These are phyloP conservation scores for Xylaria sp. DNA, from an alignment of 2,329 filamentous ascomycete species.

Conservation along the genomic window DNA sequence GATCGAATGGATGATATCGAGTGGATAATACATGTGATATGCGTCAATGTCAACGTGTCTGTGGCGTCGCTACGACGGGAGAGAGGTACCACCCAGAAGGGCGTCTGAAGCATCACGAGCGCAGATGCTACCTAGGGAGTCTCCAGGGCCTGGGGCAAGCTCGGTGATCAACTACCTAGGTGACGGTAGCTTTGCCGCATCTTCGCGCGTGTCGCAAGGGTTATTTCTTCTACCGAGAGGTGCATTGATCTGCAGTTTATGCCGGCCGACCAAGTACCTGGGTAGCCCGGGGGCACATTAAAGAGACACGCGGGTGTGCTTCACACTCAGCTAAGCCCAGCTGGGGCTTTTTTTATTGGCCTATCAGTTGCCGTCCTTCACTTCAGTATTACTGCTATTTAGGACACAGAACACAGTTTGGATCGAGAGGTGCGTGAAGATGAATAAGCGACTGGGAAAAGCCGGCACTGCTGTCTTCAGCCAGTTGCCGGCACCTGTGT, in stretches of 20 bases:
- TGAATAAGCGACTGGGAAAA: background rate
- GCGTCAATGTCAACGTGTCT: background rate
- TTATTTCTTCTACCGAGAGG: conserved; percentile 32
- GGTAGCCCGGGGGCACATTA: background rate
- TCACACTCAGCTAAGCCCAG: conserved; percentile 13
- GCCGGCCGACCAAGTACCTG: conserved; percentile 8
- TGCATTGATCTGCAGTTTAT: conserved; percentile 31
- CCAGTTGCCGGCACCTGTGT: no score
- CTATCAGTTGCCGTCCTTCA: no score
- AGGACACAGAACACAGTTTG: background rate
- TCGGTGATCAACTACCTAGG: background rate
- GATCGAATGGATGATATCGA: no score
- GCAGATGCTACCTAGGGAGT: background rate
- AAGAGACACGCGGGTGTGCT: conserved; percentile 1
- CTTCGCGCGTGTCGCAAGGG: conserved; percentile 11
- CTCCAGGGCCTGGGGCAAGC: background rate
- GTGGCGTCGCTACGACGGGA: background rate
- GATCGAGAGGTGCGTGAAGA: background rate
- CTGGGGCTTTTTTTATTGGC: no score
- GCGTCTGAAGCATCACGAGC: background rate
- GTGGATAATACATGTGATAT: no score
- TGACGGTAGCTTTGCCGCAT: no score
- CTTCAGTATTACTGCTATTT: no score
- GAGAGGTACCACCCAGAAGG: background rate
- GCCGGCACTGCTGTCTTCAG: no score